Percentiles rank a stretch among this genome's conserved stretches.
phyloP scores from a whole-genome alignment of 1,139 yeast genomes.

The Geotrichum klebahnii region DNA sequence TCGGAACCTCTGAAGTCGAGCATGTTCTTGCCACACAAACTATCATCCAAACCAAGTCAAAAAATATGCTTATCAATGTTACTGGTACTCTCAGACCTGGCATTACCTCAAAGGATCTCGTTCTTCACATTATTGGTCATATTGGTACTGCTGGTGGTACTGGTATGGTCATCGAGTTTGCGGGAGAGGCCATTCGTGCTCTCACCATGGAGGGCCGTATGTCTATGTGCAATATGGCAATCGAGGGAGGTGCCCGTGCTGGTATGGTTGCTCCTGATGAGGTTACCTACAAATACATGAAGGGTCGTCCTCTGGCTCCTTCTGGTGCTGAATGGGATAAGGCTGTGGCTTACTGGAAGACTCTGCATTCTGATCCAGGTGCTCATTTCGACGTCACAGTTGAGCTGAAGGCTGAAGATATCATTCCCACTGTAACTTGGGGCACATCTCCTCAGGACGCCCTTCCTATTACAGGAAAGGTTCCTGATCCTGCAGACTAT shows the following conservation, averaged over 20 bases:
- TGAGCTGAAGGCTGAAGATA: slow-evolving; percentile 73
- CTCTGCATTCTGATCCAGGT: slow-evolving; percentile 80
- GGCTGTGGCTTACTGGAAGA: slow-evolving; percentile 85
- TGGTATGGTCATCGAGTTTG: slow-evolving; percentile 92
- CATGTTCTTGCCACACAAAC: slow-evolving; percentile 98
- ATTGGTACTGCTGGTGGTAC: slow-evolving; percentile 99
- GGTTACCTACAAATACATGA: slow-evolving; percentile 75
- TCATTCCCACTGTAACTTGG: slow-evolving; percentile 96
- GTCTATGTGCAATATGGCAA: slow-evolving; percentile 98
- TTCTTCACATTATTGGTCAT: slow-evolving; percentile 88
- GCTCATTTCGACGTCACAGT: slow-evolving; percentile 86
- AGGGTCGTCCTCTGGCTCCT: slow-evolving; percentile 94
- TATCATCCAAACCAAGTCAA: slow-evolving; percentile 86
- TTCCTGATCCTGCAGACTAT: slow-evolving; percentile 75
- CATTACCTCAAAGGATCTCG: slow-evolving; percentile 90
- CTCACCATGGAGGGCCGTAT: slow-evolving; percentile 97
- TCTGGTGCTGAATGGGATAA: slow-evolving; percentile 91
- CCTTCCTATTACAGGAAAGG: slow-evolving; percentile 80
- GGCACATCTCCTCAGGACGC: slow-evolving; percentile 99
- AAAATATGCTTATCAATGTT: slow-evolving; percentile 86
- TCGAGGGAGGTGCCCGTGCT: slow-evolving; percentile 98
- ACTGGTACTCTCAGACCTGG: slow-evolving; percentile 82
- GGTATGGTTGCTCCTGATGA: slow-evolving; percentile 98
- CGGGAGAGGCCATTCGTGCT: slow-evolving; percentile 86
- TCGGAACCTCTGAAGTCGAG: slow-evolving; percentile 98